Evolutionary conservation across 441 rosid species (phyloP).

Genomic region (Corymbia citriodora): DNA sequence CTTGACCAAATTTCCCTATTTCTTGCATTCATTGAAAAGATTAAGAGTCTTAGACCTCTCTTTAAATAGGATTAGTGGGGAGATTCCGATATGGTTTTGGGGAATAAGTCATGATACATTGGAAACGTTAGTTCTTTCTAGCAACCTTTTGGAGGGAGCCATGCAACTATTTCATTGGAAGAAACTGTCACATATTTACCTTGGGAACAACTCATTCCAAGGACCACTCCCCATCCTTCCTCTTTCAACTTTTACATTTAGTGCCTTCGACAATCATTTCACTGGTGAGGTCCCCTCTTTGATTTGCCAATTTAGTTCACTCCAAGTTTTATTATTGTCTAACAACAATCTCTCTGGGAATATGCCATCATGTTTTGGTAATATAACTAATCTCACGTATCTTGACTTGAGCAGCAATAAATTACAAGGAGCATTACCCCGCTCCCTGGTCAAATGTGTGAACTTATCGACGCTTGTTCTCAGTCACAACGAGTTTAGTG

Average conservation of each 20-base stretch:
- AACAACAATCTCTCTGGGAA: too few relatives aligned
- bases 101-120: neutral
- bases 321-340: accelerated
- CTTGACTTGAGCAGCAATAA: neutral
- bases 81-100: neutral
- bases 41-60: neutral
- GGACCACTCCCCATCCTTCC: neutral
- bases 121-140: neutral
- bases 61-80: neutral
- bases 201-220: neutral
- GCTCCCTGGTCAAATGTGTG: neutral
- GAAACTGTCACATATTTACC: accelerated
- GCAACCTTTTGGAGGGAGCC: neutral
- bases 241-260: accelerated
- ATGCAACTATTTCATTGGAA: neutral
- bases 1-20: neutral
- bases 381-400: accelerated
- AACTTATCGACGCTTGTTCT: accelerated
- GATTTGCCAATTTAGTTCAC: neutral
- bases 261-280: accelerated
- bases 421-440: neutral
- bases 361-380: neutral
- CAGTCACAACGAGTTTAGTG: neutral
- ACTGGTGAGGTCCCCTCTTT: neutral
- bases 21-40: neutral